These are phyloP conservation scores for Eimeria mitis DNA, from an alignment of 169 alveolate genomes.

Conservation along the genomic window DNA sequence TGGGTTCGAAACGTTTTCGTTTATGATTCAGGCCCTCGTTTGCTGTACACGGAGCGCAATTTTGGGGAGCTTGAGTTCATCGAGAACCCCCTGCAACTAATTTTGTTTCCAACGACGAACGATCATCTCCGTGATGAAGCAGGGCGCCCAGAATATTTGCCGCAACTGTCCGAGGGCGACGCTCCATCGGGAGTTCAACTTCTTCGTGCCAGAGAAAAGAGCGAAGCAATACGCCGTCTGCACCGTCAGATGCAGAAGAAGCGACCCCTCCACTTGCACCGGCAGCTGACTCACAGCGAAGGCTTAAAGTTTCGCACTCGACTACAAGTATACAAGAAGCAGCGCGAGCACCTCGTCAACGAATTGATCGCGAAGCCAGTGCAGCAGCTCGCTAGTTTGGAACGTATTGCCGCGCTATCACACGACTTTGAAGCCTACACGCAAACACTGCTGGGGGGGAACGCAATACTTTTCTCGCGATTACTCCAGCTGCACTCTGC, in stretches of 20 bases:
- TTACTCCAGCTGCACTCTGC: slow-evolving; percentile 69
- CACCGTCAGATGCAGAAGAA: slow-evolving; percentile 6
- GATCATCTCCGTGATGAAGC: not conserved
- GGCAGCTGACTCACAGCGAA: not conserved
- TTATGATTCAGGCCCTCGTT: slow-evolving; percentile 64
- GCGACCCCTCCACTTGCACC: slow-evolving; percentile 18
- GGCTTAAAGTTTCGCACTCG: not conserved
- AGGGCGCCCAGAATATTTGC: not conserved
- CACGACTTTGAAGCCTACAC: slow-evolving; percentile 9
- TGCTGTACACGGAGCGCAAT: slow-evolving; percentile 77
- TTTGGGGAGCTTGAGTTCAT: slow-evolving; percentile 75
- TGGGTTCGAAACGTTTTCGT: not conserved
- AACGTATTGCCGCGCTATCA: slow-evolving; percentile 2
- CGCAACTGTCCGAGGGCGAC: not conserved
- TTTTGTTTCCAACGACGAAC: slow-evolving; percentile 29
- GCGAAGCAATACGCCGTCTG: slow-evolving; percentile 2
- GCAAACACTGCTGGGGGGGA: not conserved
- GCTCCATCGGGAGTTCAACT: slow-evolving; percentile 19
- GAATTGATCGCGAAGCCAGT: not conserved
- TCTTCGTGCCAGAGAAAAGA: slow-evolving; percentile 38
- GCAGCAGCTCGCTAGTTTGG: slow-evolving; percentile 25
- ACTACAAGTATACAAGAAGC: slow-evolving; percentile 24
- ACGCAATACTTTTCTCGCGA: slow-evolving; percentile 1
- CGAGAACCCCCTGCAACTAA: slow-evolving; percentile 52
- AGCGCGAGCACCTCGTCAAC: slow-evolving; percentile 32